Evolutionary conservation across 2,329 filamentous ascomycete species (phyloP), one percentile per base, ranked within the genome.

Genomic region (Exophiala aquamarina): DNA sequence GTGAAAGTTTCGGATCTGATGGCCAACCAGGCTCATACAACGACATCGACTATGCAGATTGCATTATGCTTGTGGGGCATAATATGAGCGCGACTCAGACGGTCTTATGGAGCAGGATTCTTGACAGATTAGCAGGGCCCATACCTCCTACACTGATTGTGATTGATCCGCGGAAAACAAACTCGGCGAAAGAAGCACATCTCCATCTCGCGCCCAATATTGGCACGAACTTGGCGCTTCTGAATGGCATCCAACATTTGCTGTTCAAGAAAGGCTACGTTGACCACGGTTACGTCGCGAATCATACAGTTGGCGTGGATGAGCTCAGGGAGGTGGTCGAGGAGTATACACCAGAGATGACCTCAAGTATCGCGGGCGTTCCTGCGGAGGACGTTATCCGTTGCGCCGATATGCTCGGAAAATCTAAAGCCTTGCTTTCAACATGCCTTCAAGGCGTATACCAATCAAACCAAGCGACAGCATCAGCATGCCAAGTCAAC

Each of bases 381-480:
- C 61, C 65, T 1, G 45, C 40, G 6, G 19, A 26, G 13, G 44
- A 66, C 20, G 55, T 70, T 2, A 42, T 63, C 42, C 49, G 65
- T 29, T 63, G 66, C 4, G 66, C 65, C 1, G 40, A 54, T 17
- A 64, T 69, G 32, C 56, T 70, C 3, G 65, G 66, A 6, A 66
- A 59, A 4, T 53, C 62, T 0, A 52, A 48, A 9, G 63, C 54
- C 17, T 57, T 70, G 2, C 51, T 69, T 7, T 70, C 67, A 2
- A 69, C 67, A 3, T 65, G 64, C 1, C 50, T 70, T 1, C 67
- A 70, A 49, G 67, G 67, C 3, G 67, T 70, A 4, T 70, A 70
- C 44, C 67, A 70, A 50, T 68, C 66, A 1, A 66, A 69, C 55
- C 67, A 70, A 48, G 65, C 65, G n/a, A 69, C 67, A 3, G 66